Conservation (phyloP, 257 asterid genomes). For the Asclepias syriaca region DNA sequence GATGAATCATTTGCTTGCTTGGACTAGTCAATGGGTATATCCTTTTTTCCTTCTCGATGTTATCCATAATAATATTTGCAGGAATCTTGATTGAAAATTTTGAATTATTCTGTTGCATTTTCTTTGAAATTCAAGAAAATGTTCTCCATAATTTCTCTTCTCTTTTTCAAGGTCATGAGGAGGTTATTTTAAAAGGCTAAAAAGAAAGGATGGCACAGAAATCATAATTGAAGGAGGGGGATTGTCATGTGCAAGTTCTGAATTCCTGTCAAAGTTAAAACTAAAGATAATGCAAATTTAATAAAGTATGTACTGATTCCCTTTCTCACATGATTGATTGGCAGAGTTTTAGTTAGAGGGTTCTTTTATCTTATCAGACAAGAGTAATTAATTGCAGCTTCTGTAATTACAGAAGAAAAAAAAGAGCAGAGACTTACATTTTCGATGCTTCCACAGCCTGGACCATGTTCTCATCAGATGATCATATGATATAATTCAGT, state of each 20-base stretch:
- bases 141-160: too few relatives aligned
- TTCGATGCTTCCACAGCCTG: constrained; percentile 24
- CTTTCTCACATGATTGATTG: constrained; percentile 29
- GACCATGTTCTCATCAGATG: constrained; percentile 27
- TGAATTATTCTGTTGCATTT: too few relatives aligned
- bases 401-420: background rate
- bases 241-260: constrained; percentile 33
- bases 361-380: background rate
- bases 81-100: too few relatives aligned
- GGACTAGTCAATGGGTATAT: background rate
- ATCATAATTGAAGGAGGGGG: constrained; percentile 14
- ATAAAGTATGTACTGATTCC: constrained; percentile 28
- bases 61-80: too few relatives aligned
- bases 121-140: background rate
- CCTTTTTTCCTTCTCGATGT: background rate
- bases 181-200: background rate
- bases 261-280: constrained; percentile 15
- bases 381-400: background rate
- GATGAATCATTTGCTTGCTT: background rate
- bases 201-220: constrained; percentile 11
- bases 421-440: background rate
- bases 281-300: constrained; percentile 11
- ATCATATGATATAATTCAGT: constrained; percentile 13
- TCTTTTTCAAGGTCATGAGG: background rate
- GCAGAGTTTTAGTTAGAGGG: background rate